Evolutionary conservation across 106 monocot genomes (phyloP).

Genomic region (Acanthochlamys bracteata): DNA sequence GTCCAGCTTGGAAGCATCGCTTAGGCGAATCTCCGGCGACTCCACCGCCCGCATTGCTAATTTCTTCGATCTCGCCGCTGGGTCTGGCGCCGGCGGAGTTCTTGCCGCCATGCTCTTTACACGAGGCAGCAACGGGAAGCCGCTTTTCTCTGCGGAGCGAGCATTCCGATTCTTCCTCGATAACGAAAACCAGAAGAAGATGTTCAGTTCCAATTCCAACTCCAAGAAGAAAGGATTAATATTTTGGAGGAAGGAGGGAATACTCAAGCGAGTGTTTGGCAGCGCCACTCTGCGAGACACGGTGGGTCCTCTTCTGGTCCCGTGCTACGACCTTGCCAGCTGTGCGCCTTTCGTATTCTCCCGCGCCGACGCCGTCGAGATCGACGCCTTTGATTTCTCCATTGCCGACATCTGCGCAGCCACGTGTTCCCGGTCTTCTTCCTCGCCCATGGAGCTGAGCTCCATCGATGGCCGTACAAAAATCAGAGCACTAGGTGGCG

Average conservation of each 20-base stretch:
- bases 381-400: slow-evolving; percentile 49
- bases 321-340: slow-evolving; percentile 74
- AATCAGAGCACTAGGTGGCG: slow-evolving; percentile 29
- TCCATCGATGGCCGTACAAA: slow-evolving; percentile 34
- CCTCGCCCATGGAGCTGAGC: slow-evolving; percentile 2
- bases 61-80: slow-evolving; percentile 77
- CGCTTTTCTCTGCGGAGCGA: slow-evolving; percentile 25
- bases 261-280: slow-evolving; percentile 27
- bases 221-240: slow-evolving; percentile 2
- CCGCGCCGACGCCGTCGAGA: slow-evolving; percentile 72
- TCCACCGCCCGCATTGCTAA: slow-evolving; percentile 43
- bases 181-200: slow-evolving; percentile 15
- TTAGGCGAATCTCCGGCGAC: slow-evolving; percentile 25
- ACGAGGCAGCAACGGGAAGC: slow-evolving; percentile 28
- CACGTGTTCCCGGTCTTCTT: slow-evolving; percentile 15
- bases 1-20: slow-evolving; percentile 41
- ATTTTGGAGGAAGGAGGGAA: slow-evolving; percentile 2
- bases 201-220: not conserved
- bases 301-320: slow-evolving; percentile 61
- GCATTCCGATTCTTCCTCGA: slow-evolving; percentile 42
- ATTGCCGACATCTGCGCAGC: slow-evolving; percentile 63
- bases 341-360: slow-evolving; percentile 79
- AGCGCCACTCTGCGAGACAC: slow-evolving; percentile 62
- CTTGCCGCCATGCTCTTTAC: slow-evolving; percentile 67
- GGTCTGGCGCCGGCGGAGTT: slow-evolving; percentile 70